Percentiles rank a stretch among this genome's conserved stretches.
Evolutionary conservation across 2,329 filamentous ascomycete genomes (phyloP).

Genomic region (Pyrenochaeta sp.): DNA sequence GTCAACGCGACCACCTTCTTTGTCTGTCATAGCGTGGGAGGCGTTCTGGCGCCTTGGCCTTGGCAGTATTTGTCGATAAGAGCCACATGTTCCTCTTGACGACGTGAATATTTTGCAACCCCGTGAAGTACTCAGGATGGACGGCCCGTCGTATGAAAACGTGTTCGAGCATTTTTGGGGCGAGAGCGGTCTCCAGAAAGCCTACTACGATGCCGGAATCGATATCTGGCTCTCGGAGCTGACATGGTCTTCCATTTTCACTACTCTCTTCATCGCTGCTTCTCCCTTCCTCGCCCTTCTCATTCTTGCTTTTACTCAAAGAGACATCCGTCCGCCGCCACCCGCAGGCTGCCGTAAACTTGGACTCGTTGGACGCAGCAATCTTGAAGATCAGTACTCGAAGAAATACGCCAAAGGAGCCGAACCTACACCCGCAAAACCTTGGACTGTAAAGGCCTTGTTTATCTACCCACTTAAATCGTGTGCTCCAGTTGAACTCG

Average conservation of each 20-base stretch:
- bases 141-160: too few species aligned
- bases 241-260: slow-evolving; percentile 21
- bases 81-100: slow-evolving; percentile 7
- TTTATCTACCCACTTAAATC: slow-evolving; percentile 86
- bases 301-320: slow-evolving; percentile 31
- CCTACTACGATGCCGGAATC: slow-evolving; percentile 18
- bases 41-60: slow-evolving; percentile 9
- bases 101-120: background rate
- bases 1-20: slow-evolving; percentile 13
- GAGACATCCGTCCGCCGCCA: slow-evolving; percentile 28
- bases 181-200: slow-evolving; percentile 7
- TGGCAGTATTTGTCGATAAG: slow-evolving; percentile 22
- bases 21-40: slow-evolving; percentile 15
- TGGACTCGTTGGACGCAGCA: slow-evolving; percentile 58
- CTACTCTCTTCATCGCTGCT: slow-evolving; percentile 18
- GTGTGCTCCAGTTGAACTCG: slow-evolving; percentile 77
- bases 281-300: slow-evolving; percentile 31
- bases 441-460: slow-evolving; percentile 68
- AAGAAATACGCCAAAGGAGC: slow-evolving; percentile 53
- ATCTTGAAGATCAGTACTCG: slow-evolving; percentile 65
- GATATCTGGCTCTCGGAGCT: slow-evolving; percentile 21
- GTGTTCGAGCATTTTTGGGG: slow-evolving; percentile 23
- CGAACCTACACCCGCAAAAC: slow-evolving; percentile 31
- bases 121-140: too few species aligned
- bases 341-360: slow-evolving; percentile 61